phyloP scores from a whole-genome alignment of 345 rosid genomes.

The Gynandropsis gynandra region DNA sequence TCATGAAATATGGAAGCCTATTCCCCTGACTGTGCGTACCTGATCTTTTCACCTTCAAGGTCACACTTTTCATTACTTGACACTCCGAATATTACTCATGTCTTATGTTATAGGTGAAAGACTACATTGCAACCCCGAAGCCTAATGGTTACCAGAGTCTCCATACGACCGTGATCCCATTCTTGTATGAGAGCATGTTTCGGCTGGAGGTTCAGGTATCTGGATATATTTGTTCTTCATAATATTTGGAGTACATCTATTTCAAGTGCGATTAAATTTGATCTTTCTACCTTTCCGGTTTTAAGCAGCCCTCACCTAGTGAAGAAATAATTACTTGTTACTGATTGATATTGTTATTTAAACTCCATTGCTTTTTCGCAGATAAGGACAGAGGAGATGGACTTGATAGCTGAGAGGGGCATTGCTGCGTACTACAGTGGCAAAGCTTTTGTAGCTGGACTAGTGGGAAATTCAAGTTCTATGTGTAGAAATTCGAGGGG shows the following conservation, averaged over 20 bases:
- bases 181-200: constrained; percentile 86
- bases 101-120: constrained; percentile 65
- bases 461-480: constrained; percentile 64
- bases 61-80: constrained; percentile 1
- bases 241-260: background rate
- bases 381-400: constrained; percentile 99
- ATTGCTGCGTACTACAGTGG: constrained; percentile 98
- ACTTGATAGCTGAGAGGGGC: constrained; percentile 95
- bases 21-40: constrained; percentile 76
- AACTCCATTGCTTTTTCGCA: constrained; percentile 29
- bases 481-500: constrained; percentile 64
- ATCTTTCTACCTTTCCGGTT: constrained; percentile 1
- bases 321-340: background rate
- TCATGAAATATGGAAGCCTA: constrained; percentile 95
- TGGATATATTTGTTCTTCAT: constrained; percentile 12
- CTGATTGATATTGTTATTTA: constrained; percentile 2
- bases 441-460: constrained; percentile 60
- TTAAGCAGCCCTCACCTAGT: background rate
- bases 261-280: constrained; percentile 1
- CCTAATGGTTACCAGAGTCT: constrained; percentile 99
- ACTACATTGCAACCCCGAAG: constrained; percentile 96
- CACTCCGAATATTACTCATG: constrained; percentile 12
- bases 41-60: constrained; percentile 16
- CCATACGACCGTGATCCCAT: constrained; percentile 84
- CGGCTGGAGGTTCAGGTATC: constrained; percentile 84